Evolutionary conservation across 2,329 filamentous ascomycete species (phyloP), one percentile per base, ranked within the genome.

Genomic region (Orbilia brochopaga): DNA sequence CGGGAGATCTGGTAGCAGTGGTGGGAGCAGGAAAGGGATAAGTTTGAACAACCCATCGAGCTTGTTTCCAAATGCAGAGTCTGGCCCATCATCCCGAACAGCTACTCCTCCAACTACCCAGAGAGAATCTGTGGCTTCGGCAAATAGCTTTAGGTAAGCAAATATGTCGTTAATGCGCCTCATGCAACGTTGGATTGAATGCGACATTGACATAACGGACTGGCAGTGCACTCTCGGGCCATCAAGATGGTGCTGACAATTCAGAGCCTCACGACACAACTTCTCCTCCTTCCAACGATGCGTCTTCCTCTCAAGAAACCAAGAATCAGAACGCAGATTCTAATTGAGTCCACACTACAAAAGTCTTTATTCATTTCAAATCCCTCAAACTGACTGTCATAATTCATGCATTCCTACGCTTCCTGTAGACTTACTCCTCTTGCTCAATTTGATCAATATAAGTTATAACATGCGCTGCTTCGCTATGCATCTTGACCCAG

Each of bases 101-200:
- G 91, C 90, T 77, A 97, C 93, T 54, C 92, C 92, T 62, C 90
- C 92, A 51, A 83, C 86, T 75, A 81, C 65, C 24, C 66, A 84
- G 73, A 84, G 85, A 78, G 81, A 83, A 74, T 85, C 85, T 77
- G 85, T 85, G 59, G 88, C 86, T 69, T 90, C 90, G 78, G 87
- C 88, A 76, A 99, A 99, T 83, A 89, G 92, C 76, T 99, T 96
- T 83, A 93, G 91, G 92, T 97, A 87, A 84, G 89, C 76, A 23
- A 46, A 23, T 44, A 69, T 69, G 8, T 52, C 78, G 80, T 78
- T 79, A 73, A 66, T 76, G 77, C 78, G 78, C 77, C 73, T 62
- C 77, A 76, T 76, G 75, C 74, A 66, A 75, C 74, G 76, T 15
- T 58, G 63, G 35, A 30, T 15, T 35, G n/a, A 40, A n/a, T 37